Percentiles rank a stretch among this genome's conserved stretches.
These are phyloP conservation scores for Penicillium lagena DNA, from an alignment of 495 filamentous ascomycete genomes.

Conservation along the genomic window DNA sequence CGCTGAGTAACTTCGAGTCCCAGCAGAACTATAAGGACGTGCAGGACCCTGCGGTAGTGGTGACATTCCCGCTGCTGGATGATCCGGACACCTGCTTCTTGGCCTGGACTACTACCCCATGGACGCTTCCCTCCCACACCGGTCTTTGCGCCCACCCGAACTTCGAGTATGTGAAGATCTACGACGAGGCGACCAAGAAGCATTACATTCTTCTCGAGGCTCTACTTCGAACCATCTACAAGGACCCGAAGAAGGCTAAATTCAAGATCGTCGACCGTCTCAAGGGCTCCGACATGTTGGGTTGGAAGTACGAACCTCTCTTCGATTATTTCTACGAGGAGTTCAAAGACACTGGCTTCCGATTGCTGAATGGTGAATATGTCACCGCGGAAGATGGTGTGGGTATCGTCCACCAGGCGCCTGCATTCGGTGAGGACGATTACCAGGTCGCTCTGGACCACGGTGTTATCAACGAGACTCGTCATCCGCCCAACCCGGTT, in stretches of 20 bases:
- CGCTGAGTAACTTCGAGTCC: slow-evolving; percentile 89
- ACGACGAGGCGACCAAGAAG: slow-evolving; percentile 72
- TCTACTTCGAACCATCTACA: slow-evolving; percentile 80
- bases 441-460: slow-evolving; percentile 74
- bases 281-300: slow-evolving; percentile 81
- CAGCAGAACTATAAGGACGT: slow-evolving; percentile 93
- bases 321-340: slow-evolving; percentile 93
- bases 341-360: slow-evolving; percentile 85
- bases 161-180: slow-evolving; percentile 91
- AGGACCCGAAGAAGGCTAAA: slow-evolving; percentile 96
- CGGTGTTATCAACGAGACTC: slow-evolving; percentile 71
- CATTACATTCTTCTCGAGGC: slow-evolving; percentile 86
- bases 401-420: slow-evolving; percentile 92
- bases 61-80: slow-evolving; percentile 75
- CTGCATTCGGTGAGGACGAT: slow-evolving; percentile 95
- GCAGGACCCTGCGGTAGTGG: slow-evolving; percentile 86
- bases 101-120: slow-evolving; percentile 94
- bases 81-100: slow-evolving; percentile 71
- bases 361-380: slow-evolving; percentile 78
- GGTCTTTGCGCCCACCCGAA: slow-evolving; percentile 78
- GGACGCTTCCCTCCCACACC: slow-evolving; percentile 85
- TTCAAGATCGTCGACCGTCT: slow-evolving; percentile 79
- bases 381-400: slow-evolving; percentile 91
- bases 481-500: slow-evolving; percentile 83
- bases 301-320: slow-evolving; percentile 86